Evolutionary conservation across 257 asterid genomes (phyloP).

Genomic region (Paraleonurus japonicus): DNA sequence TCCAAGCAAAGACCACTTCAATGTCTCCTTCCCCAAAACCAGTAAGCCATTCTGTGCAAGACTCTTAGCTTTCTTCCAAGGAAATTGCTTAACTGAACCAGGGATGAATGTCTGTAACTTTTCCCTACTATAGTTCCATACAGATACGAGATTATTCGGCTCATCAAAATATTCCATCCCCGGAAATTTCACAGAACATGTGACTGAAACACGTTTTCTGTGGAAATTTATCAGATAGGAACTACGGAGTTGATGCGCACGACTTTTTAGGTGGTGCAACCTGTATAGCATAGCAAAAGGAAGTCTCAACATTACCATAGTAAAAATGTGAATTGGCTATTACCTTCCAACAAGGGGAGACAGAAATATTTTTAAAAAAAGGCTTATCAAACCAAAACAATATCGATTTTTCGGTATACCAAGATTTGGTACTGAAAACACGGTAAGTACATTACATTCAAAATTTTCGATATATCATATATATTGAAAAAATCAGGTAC

Average conservation of each 20-base stretch:
- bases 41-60: slow-evolving; percentile 37
- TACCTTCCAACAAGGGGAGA: too few relatives aligned
- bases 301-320: not conserved
- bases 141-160: slow-evolving; percentile 35
- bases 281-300: slow-evolving; percentile 31
- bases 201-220: slow-evolving; percentile 30
- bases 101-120: slow-evolving; percentile 42
- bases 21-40: slow-evolving; percentile 41
- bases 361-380: too few relatives aligned
- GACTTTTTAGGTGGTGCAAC: slow-evolving; percentile 25
- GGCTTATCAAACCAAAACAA: too few relatives aligned
- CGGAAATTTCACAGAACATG: slow-evolving; percentile 35
- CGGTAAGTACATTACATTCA: too few relatives aligned
- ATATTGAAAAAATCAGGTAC: too few relatives aligned
- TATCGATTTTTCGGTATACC: too few relatives aligned
- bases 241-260: slow-evolving; percentile 20
- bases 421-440: too few relatives aligned
- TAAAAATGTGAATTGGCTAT: too few relatives aligned
- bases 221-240: slow-evolving; percentile 13
- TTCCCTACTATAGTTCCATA: slow-evolving; percentile 29
- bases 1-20: slow-evolving; percentile 56
- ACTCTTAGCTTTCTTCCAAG: slow-evolving; percentile 58
- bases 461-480: too few relatives aligned
- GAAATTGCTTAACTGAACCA: slow-evolving; percentile 46
- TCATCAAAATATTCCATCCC: slow-evolving; percentile 34